Evolutionary conservation across 2,329 filamentous ascomycete species (phyloP).

Genomic region (Cordyceps militaris): DNA sequence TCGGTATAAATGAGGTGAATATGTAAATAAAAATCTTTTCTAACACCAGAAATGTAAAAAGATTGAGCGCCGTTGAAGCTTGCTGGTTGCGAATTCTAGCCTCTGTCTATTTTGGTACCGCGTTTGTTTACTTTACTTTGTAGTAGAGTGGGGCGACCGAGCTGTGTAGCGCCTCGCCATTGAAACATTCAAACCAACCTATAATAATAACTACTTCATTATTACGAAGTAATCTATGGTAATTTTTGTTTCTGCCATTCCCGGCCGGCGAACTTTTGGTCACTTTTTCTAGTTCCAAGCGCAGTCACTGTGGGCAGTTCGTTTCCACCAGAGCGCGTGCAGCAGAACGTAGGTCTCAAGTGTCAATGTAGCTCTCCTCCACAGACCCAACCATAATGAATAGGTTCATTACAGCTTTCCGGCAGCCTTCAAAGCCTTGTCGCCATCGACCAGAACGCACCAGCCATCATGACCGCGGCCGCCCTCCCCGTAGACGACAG

Average conservation of each 20-base stretch:
- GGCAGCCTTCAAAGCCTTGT: conserved; percentile 50
- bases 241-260: too few relatives aligned
- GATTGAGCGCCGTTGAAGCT: conserved; percentile 1
- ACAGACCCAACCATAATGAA: neutral
- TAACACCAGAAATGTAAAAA: neutral
- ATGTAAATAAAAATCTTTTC: conserved; percentile 2
- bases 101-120: conserved; percentile 12
- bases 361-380: neutral
- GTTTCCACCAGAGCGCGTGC: too few relatives aligned
- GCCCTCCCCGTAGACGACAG: conserved; percentile 60
- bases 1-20: neutral
- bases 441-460: conserved; percentile 83
- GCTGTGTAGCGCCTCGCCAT: neutral
- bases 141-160: conserved; percentile 12
- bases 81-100: conserved; percentile 7
- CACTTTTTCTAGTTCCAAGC: too few relatives aligned
- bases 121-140: conserved; percentile 27
- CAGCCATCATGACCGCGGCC: conserved; percentile 66
- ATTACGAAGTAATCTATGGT: too few relatives aligned
- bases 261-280: too few relatives aligned
- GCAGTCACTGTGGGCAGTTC: too few relatives aligned
- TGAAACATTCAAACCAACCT: neutral
- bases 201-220: too few relatives aligned
- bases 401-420: conserved; percentile 40
- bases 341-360: too few relatives aligned